A percentile compares a stretch with the other conserved stretches of the same genome.
Evolutionary conservation across 441 rosid genomes (phyloP).

Genomic region (Aquilaria agallochum): DNA sequence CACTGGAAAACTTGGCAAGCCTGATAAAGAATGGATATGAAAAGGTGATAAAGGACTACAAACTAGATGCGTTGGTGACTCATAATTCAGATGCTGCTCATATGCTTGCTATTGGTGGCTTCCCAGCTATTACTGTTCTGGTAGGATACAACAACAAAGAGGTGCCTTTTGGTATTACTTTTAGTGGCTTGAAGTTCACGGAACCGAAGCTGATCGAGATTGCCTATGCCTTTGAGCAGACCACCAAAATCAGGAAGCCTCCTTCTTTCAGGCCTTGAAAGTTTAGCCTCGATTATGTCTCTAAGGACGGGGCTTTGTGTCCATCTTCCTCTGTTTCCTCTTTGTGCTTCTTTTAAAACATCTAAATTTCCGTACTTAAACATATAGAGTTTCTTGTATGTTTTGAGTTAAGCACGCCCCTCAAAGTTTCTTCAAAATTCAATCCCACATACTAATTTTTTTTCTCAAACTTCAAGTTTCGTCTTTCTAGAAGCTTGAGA

Average conservation of each 20-base stretch:
- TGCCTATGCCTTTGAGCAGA: slow-evolving; percentile 68
- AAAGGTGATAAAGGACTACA: slow-evolving; percentile 33
- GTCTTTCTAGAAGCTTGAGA: too few relatives aligned
- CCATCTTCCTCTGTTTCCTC: too few relatives aligned
- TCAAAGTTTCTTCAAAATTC: too few relatives aligned
- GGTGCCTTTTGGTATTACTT: slow-evolving; percentile 55
- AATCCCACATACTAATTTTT: too few relatives aligned
- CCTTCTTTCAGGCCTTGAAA: slow-evolving; percentile 31
- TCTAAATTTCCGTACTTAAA: too few relatives aligned
- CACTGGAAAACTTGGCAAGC: slow-evolving; percentile 21
- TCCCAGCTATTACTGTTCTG: slow-evolving; percentile 64
- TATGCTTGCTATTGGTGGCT: slow-evolving; percentile 63
- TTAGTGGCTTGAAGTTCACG: slow-evolving; percentile 51
- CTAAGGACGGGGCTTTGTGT: too few relatives aligned
- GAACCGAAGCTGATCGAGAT: slow-evolving; percentile 69
- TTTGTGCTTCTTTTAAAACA: too few relatives aligned
- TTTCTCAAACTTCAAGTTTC: too few relatives aligned
- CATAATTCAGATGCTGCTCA: slow-evolving; percentile 15
- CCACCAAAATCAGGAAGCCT: slow-evolving; percentile 49
- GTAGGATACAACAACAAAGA: slow-evolving; percentile 46
- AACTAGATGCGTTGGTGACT: slow-evolving; percentile 45
- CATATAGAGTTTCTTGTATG: too few relatives aligned
- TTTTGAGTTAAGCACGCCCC: too few relatives aligned
- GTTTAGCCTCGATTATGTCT: too few relatives aligned
- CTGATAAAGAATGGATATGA: slow-evolving; percentile 44